Evolutionary conservation across 169 alveolate genomes (phyloP).

Genomic region (Plasmodium gonderi): DNA sequence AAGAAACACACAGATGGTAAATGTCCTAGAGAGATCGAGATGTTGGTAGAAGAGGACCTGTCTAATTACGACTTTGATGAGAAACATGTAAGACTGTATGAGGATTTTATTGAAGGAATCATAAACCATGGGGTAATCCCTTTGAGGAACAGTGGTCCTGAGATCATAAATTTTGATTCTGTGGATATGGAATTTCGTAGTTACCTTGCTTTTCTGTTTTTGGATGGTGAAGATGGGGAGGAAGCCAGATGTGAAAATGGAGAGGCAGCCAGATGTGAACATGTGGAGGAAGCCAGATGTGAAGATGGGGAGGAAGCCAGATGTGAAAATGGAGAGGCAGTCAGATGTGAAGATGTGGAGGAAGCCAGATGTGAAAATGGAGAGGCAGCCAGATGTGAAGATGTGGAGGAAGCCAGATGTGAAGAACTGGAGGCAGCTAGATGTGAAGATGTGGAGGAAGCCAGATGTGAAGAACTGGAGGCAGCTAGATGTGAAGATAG

Average conservation of each 20-base stretch:
- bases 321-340: background rate
- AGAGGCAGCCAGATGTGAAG: background rate
- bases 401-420: background rate
- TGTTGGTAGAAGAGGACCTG: background rate
- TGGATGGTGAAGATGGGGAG: background rate
- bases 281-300: background rate
- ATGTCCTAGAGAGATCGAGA: conserved; percentile 13
- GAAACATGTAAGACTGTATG: background rate
- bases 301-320: background rate
- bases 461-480: background rate
- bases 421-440: background rate
- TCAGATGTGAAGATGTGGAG: background rate
- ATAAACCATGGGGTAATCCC: background rate
- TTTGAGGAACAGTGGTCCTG: background rate
- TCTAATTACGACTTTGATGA: background rate
- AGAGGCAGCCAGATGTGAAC: background rate
- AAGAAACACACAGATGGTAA: background rate
- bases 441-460: background rate
- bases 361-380: background rate
- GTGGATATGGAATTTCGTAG: background rate
- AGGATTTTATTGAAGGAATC: background rate
- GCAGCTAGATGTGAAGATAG: background rate
- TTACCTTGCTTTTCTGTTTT: background rate
- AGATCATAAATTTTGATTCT: background rate
- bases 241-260: background rate